Conservation (phyloP, 2,329 filamentous ascomycete genomes). For the Pestalotiopsis sp. region DNA sequence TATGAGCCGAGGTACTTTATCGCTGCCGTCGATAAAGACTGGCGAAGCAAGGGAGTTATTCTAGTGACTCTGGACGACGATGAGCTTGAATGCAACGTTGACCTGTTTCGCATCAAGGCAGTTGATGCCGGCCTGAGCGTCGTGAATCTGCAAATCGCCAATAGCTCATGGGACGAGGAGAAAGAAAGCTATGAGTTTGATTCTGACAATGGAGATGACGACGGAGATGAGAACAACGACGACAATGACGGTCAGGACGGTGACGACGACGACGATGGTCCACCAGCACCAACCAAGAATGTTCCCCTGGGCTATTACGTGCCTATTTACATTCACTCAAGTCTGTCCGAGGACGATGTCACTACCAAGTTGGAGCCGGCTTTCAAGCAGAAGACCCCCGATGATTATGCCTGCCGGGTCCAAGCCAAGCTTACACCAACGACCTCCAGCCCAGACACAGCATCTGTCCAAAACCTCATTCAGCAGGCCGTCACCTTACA, state of each 20-base stretch:
- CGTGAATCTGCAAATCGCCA: slow-evolving; percentile 18
- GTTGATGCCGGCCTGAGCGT: slow-evolving; percentile 17
- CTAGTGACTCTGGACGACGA: slow-evolving; percentile 18
- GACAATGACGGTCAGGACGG: not conserved
- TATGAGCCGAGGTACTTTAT: slow-evolving; percentile 19
- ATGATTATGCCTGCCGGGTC: not conserved
- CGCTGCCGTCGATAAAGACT: slow-evolving; percentile 14
- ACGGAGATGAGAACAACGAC: not conserved
- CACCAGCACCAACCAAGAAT: not conserved
- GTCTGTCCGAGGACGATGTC: not conserved
- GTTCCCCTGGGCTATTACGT: not conserved
- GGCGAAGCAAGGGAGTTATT: slow-evolving; percentile 13
- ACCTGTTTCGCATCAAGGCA: slow-evolving; percentile 21
- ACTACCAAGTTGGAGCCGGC: not conserved
- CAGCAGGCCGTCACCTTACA: not conserved
- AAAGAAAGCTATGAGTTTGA: not conserved
- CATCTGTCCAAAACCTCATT: not conserved
- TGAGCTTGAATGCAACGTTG: slow-evolving; percentile 19
- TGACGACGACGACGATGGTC: not conserved
- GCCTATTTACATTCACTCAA: not conserved
- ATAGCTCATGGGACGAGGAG: slow-evolving; percentile 5
- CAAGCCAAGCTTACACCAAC: not conserved
- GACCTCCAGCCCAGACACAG: not conserved
- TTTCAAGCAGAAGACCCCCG: not conserved
- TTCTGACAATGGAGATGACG: not conserved